Conservation (phyloP, 2,329 filamentous ascomycete genomes). For the Xylaria sp. region DNA sequence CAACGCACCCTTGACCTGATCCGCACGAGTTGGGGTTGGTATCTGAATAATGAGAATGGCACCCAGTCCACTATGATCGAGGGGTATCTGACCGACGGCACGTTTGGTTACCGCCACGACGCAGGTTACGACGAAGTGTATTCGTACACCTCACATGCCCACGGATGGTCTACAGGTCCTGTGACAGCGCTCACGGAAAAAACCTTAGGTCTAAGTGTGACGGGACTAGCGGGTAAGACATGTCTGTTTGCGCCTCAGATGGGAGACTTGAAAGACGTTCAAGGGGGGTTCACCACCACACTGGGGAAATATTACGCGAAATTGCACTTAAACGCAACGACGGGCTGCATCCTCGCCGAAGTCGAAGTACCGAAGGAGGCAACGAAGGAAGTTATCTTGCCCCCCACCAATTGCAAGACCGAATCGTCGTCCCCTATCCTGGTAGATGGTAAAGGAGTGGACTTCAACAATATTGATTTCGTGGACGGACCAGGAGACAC, state of each 20-base stretch:
- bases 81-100: constrained; percentile 66
- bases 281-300: constrained; percentile 55
- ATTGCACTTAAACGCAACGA: background rate
- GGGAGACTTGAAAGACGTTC: constrained; percentile 53
- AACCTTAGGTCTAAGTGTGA: constrained; percentile 57
- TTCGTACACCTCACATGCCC: constrained; percentile 60
- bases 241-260: constrained; percentile 56
- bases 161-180: constrained; percentile 63
- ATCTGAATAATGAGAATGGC: constrained; percentile 66
- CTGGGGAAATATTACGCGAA: constrained; percentile 50
- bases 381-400: constrained; percentile 6
- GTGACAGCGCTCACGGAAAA: constrained; percentile 58
- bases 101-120: constrained; percentile 66
- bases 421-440: background rate
- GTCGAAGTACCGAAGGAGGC: constrained; percentile 11
- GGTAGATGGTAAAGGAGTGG: constrained; percentile 9
- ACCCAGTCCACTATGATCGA: constrained; percentile 69
- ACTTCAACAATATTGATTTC: background rate
- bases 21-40: constrained; percentile 69
- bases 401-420: constrained; percentile 6
- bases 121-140: constrained; percentile 63
- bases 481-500: constrained; percentile 13
- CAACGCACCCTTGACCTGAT: constrained; percentile 66
- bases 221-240: constrained; percentile 49
- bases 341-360: constrained; percentile 13